Base-by-base conservation (phyloP, 257 asterid genomes). In the Nicotiana benthamiana region DNA sequence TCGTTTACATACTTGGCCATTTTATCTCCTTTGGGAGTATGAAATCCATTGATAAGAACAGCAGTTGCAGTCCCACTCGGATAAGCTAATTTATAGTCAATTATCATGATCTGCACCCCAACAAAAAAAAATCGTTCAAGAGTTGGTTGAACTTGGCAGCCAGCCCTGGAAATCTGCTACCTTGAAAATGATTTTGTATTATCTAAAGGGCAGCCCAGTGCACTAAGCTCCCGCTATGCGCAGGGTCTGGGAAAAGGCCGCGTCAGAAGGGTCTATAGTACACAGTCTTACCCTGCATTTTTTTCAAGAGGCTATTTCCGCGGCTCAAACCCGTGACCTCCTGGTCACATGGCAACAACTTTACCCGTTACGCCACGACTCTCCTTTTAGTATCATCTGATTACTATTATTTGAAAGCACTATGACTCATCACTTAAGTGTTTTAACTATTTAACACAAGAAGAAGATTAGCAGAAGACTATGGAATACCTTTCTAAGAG, bases 61-160 rank as follows among this genome's bases (percentile, higher is more conserved):
- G 93, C 92, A 74, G 96, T 90, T 28, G 96, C 96, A 77, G 93
- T 90, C 61, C 96, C 96, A 86, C 91, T 91, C 22, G 96, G 96
- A 84, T 87, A 91, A 60, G 92, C 43, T 59, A 91, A 80, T 30
- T 89, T 88, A 76, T 91, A 90, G 77, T 91, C 90, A 57, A 91
- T 86, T 60, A 91, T 89, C 94, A 91, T 85, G 18, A 89, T 84
- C 96, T 91, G 88, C 74, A 64, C 20, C 34, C 26, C 22, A 60
- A 5, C 40, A 28, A 77, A 61, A 57, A 46, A 79, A 52, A 18
- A 59, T 27, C 30, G 46, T 60, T 81, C 81, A 60, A 36, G 36
- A 57, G 43, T 36, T 72, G 56, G 80, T 30, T 56, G 28, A 43
- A 40, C 12, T 9, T 77, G 36, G 34, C 5, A 43, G 28, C 34